Evolutionary conservation across 257 asterid genomes (phyloP).

Genomic region (Gentiana dahurica): DNA sequence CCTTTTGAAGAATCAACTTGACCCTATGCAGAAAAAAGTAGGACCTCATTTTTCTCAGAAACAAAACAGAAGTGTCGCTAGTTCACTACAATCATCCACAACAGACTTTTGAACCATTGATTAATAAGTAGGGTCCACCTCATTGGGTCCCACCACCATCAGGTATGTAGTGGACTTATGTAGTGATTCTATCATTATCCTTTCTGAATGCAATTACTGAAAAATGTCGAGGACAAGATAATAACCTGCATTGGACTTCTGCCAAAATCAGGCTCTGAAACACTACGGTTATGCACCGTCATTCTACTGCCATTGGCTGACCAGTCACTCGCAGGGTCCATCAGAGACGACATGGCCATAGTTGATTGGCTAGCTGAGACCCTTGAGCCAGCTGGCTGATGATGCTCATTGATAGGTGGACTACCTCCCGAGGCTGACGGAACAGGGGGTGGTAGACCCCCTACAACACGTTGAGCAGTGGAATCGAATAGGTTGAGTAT

Average conservation of each 20-base stretch:
- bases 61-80: not conserved
- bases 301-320: conserved; percentile 39
- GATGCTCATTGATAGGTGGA: conserved; percentile 34
- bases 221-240: conserved; percentile 8
- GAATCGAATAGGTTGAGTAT: conserved; percentile 72
- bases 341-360: conserved; percentile 85
- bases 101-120: not conserved
- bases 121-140: not conserved
- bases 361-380: conserved; percentile 89
- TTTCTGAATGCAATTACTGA: not conserved
- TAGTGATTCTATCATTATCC: not conserved
- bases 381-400: conserved; percentile 49
- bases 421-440: conserved; percentile 37
- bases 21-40: conserved; percentile 21
- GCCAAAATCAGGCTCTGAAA: conserved; percentile 95
- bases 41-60: conserved; percentile 1
- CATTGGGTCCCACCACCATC: too few relatives aligned
- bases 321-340: conserved; percentile 64
- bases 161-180: too few relatives aligned
- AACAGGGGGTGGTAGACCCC: conserved; percentile 57
- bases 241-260: conserved; percentile 90
- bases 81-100: too few relatives aligned
- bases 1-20: conserved; percentile 63
- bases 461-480: conserved; percentile 81
- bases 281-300: conserved; percentile 73